These are phyloP conservation scores for Iberis pinnata DNA, from an alignment of 345 rosid species.

Conservation along the genomic window DNA sequence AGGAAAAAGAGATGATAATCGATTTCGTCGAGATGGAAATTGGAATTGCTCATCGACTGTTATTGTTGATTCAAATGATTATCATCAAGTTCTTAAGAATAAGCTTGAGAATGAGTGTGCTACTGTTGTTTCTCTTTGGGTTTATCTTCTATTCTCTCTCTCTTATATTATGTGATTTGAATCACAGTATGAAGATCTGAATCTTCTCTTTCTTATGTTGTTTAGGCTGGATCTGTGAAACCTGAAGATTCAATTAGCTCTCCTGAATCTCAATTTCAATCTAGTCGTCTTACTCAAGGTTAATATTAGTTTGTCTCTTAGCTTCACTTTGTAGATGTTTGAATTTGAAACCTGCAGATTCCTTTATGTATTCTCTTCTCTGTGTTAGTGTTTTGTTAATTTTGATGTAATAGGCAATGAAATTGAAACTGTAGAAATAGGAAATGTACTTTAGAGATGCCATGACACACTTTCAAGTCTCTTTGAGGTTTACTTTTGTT, in stretches of 20 bases:
- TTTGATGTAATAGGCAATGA: no score
- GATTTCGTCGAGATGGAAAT: conserved; percentile 22
- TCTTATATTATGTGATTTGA: conserved; percentile 11
- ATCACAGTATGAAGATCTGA: conserved; percentile 16
- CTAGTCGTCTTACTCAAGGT: conserved; percentile 45
- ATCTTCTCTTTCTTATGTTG: no score
- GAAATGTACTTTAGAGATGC: background rate
- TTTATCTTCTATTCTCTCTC: conserved; percentile 22
- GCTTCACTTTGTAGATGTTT: conserved; percentile 3
- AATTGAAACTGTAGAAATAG: conserved; percentile 5
- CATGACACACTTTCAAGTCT: background rate
- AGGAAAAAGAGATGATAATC: conserved; percentile 34
- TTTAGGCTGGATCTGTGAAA: conserved; percentile 44
- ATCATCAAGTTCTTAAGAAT: conserved; percentile 50
- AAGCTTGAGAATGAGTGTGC: conserved; percentile 71
- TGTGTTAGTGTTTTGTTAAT: no score
- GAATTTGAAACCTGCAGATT: no score
- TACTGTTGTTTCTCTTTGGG: conserved; percentile 37
- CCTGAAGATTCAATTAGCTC: conserved; percentile 44
- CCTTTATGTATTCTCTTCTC: no score
- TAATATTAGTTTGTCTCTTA: background rate
- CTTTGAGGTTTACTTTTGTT: no score
- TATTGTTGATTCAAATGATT: conserved; percentile 36
- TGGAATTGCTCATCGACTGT: conserved; percentile 28
- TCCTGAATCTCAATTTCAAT: conserved; percentile 34